phyloP scores from a whole-genome alignment of 306 rosid genomes.

The Prunus campanulata region DNA sequence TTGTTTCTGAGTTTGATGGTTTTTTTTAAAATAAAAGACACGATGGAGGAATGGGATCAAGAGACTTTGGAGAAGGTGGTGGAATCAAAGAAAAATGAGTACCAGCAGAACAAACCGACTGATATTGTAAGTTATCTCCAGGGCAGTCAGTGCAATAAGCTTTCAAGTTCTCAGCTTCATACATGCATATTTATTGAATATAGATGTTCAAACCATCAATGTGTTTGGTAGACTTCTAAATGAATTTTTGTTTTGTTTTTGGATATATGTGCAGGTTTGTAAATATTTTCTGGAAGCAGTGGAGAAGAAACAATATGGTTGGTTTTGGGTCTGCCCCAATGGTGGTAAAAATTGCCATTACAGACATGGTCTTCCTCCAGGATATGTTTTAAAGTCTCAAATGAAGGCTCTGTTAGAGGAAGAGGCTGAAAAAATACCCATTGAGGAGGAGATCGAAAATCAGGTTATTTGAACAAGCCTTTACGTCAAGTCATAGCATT shows the following conservation, averaged over 20 bases:
- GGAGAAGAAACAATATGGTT: constrained; percentile 92
- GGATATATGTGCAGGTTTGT: constrained; percentile 31
- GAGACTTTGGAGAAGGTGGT: constrained; percentile 91
- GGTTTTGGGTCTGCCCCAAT: constrained; percentile 94
- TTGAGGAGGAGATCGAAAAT: constrained; percentile 89
- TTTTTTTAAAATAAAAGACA: constrained; percentile 29
- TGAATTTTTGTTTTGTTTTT: not conserved
- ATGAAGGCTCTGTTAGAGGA: constrained; percentile 93
- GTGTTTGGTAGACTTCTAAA: not conserved
- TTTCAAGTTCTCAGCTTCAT: not conserved
- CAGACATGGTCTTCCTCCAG: constrained; percentile 97
- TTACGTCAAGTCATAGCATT: not conserved
- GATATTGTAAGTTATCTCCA: constrained; percentile 62
- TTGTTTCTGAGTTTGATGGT: constrained; percentile 6
- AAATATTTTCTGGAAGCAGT: constrained; percentile 66
- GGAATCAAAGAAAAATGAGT: constrained; percentile 72
- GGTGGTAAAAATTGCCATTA: constrained; percentile 90
- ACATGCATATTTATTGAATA: not conserved
- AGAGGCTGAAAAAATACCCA: constrained; percentile 61
- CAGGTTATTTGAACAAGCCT: constrained; percentile 44
- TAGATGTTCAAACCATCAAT: not conserved
- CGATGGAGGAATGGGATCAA: constrained; percentile 99
- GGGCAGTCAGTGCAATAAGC: not conserved
- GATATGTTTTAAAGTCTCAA: constrained; percentile 87
- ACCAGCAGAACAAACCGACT: constrained; percentile 83